A percentile compares a stretch with the other conserved stretches of the same genome.
Evolutionary conservation across 148 eudicot species (phyloP).

Genomic region (Spergularia marina): DNA sequence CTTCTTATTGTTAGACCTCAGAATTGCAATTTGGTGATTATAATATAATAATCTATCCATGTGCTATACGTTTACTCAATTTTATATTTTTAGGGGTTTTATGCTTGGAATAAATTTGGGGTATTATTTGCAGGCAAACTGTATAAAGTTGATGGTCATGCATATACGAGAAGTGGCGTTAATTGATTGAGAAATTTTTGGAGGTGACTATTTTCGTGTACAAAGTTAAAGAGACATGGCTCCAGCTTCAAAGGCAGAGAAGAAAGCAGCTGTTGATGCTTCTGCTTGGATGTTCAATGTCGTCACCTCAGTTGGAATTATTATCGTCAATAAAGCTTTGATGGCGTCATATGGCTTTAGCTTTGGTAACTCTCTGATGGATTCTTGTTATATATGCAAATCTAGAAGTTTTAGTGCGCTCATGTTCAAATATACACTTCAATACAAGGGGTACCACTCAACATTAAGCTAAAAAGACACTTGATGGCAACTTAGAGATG

Average conservation of each 20-base stretch:
- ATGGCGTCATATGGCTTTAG: slow-evolving; percentile 81
- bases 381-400: neutral
- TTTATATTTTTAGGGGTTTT: no score
- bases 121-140: slow-evolving; percentile 17
- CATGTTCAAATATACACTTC: neutral
- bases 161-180: slow-evolving; percentile 17
- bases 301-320: slow-evolving; percentile 81
- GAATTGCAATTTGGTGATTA: no score
- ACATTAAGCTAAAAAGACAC: no score
- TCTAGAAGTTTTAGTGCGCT: neutral
- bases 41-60: no score
- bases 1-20: no score
- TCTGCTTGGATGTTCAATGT: slow-evolving; percentile 90
- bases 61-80: no score
- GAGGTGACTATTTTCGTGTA: slow-evolving; percentile 14
- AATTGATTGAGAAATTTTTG: slow-evolving; percentile 15
- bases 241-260: slow-evolving; percentile 66
- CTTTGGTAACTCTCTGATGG: slow-evolving; percentile 47
- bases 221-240: slow-evolving; percentile 44
- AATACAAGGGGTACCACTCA: neutral
- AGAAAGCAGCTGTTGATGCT: slow-evolving; percentile 72
- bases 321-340: slow-evolving; percentile 76
- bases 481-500: no score
- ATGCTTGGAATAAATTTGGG: neutral
- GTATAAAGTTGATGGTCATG: slow-evolving; percentile 16